Conservation (phyloP, 1,139 yeast species). For the Saccharomycopsis hybrid region DNA sequence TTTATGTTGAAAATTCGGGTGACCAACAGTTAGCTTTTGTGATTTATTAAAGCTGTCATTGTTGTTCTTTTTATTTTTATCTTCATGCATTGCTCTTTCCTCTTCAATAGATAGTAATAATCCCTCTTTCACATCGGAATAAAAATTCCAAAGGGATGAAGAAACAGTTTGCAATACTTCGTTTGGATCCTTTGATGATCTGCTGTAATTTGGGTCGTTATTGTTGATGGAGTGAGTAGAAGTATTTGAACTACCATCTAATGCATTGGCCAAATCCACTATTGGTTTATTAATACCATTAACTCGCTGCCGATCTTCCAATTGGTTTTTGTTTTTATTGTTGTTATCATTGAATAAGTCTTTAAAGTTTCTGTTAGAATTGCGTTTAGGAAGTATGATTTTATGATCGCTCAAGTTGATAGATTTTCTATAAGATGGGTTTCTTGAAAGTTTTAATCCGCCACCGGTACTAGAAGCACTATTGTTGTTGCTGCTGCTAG, state of each 20-base stretch:
- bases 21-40: no score
- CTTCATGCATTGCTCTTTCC: slow-evolving; percentile 7
- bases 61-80: neutral
- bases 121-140: slow-evolving; percentile 34
- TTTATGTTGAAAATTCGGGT: slow-evolving; percentile 5
- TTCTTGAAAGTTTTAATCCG: slow-evolving; percentile 9
- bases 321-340: neutral
- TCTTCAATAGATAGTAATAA: slow-evolving; percentile 31
- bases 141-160: slow-evolving; percentile 34
- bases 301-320: neutral
- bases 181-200: slow-evolving; percentile 1
- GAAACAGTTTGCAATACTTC: slow-evolving; percentile 26
- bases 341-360: slow-evolving; percentile 9
- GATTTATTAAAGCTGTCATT: no score
- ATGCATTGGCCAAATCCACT: slow-evolving; percentile 9
- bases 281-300: slow-evolving; percentile 18
- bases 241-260: no score
- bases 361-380: slow-evolving; percentile 7
- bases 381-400: slow-evolving; percentile 19
- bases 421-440: slow-evolving; percentile 12
- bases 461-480: neutral
- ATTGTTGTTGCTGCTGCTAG: neutral
- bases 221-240: neutral
- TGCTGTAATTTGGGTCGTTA: neutral
- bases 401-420: slow-evolving; percentile 18